Percentiles rank a stretch among this genome's conserved stretches.
Evolutionary conservation across 345 rosid species (phyloP).

Genomic region (Rhodomyrtus tomentosa): DNA sequence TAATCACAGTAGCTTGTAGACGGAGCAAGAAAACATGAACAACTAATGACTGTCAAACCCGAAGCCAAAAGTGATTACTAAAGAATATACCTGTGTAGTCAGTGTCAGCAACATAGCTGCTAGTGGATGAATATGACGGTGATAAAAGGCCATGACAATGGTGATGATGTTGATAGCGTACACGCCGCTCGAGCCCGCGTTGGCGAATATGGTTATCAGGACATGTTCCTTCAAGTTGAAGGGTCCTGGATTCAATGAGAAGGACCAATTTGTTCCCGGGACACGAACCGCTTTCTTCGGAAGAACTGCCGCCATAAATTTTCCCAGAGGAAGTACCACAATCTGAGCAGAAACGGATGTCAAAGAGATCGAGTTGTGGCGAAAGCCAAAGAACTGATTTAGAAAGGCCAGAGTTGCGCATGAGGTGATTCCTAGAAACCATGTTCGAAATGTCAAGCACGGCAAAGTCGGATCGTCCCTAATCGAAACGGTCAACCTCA

Average conservation of each 20-base stretch:
- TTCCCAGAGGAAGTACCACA: constrained; percentile 19
- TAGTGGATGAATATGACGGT: constrained; percentile 6
- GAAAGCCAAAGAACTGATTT: constrained; percentile 36
- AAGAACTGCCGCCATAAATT: constrained; percentile 23
- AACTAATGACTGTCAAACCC: background rate
- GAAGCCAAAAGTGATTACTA: background rate
- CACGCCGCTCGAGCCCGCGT: constrained; percentile 19
- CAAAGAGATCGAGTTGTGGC: constrained; percentile 17
- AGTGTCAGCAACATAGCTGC: constrained; percentile 20
- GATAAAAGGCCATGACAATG: constrained; percentile 26
- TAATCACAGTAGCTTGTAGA: background rate
- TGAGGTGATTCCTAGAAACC: constrained; percentile 21
- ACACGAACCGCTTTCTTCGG: constrained; percentile 11
- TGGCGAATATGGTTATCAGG: constrained; percentile 33
- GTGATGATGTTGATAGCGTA: constrained; percentile 29
- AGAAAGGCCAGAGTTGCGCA: constrained; percentile 23
- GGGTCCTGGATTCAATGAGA: constrained; percentile 44
- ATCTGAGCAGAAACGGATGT: constrained; percentile 30
- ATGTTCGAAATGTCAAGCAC: constrained; percentile 34
- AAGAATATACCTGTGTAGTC: constrained; percentile 20
- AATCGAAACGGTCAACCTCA: constrained; percentile 26
- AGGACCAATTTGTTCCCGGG: constrained; percentile 26
- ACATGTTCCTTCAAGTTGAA: constrained; percentile 45
- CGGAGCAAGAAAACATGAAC: background rate
- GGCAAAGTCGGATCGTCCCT: constrained; percentile 35